Evolutionary conservation across 495 filamentous ascomycete genomes (phyloP), one percentile per base, ranked within the genome.

Genomic region (Recurvomyces mirabilis): DNA sequence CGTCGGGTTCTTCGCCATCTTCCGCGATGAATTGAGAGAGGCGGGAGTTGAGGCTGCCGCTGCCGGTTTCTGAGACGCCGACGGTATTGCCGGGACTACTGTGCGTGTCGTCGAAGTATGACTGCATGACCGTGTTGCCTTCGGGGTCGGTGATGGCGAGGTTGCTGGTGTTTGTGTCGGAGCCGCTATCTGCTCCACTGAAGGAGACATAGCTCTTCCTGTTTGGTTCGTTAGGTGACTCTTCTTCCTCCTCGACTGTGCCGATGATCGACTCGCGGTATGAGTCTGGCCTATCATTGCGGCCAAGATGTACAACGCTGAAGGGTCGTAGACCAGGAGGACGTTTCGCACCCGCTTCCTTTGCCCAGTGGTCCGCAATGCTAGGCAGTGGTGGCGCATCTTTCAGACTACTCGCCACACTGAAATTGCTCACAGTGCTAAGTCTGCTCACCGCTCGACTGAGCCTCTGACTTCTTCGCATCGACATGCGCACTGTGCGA

Each of bases 171-270:
- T 40, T 54, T n/a, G 59, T 55, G 58, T 83, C 86, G 9, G 81
- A 85, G 37, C 77, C 76, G 57, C 82, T 93, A 40, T 91, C 86
- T 47, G 51, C 61, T n/a, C n/a, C n/a, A 20, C 54, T 57, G 36
- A 95, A 94, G 0, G 91, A 94, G 41, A 96, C 86, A 55, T 95
- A 98, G 5, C 87, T 94, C 59, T 94, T 94, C 53, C 91, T 77
- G 60, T 93, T 86, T 2, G 84, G 84, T 56, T 93, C 87, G 29
- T 79, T 74, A 6, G 85, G 81, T 24, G 85, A 89, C 60, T 96
- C 91, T 63, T 99, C 91, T 52, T 93, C 87, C 14, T 94, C 68
- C 18, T 81, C 78, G 36, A 89, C 78, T 29, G 82, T 87, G 2
- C 86, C 91, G 18, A 86, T 79, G 29, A 93, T 71, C 0, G 86